Evolutionary conservation across 352 stramenopile species (phyloP).

Genomic region (Pythium aristosporum): DNA sequence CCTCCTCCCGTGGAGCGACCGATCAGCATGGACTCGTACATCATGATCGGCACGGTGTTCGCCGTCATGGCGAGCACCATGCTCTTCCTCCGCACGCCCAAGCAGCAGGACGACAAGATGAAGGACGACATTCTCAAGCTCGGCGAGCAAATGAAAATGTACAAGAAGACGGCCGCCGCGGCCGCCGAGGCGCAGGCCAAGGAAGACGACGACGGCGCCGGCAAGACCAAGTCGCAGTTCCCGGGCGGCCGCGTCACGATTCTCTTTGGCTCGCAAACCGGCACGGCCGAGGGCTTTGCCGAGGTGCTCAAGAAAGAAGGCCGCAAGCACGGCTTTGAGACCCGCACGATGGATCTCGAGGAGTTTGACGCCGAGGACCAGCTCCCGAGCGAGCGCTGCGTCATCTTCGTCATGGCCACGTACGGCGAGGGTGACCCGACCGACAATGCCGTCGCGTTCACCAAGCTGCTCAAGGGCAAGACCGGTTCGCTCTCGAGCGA

Average conservation of each 20-base stretch:
- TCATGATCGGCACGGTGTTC: conserved; percentile 66
- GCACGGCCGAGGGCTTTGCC: conserved; percentile 97
- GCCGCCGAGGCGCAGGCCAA: conserved; percentile 18
- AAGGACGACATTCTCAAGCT: conserved; percentile 69
- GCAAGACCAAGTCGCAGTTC: conserved; percentile 24
- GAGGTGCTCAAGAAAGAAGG: conserved; percentile 92
- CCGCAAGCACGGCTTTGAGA: conserved; percentile 82
- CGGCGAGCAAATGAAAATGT: conserved; percentile 81
- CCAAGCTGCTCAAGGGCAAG: conserved; percentile 89
- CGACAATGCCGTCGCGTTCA: conserved; percentile 95
- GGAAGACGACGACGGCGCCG: neutral
- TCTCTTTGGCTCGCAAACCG: conserved; percentile 97
- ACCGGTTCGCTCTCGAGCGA: conserved; percentile 23
- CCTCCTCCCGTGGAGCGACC: no score
- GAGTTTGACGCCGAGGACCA: conserved; percentile 85
- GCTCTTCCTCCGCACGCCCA: conserved; percentile 55
- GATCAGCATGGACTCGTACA: conserved; percentile 53
- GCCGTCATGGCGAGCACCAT: conserved; percentile 61
- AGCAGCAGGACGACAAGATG: conserved; percentile 56
- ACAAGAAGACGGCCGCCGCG: conserved; percentile 59
- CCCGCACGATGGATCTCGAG: conserved; percentile 93
- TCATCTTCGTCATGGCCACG: conserved; percentile 96
- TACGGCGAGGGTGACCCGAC: conserved; percentile 98
- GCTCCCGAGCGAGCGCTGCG: conserved; percentile 50
- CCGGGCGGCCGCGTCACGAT: conserved; percentile 85